Conservation (phyloP, 805 yeast genomes). For the Spathaspora sp. region DNA sequence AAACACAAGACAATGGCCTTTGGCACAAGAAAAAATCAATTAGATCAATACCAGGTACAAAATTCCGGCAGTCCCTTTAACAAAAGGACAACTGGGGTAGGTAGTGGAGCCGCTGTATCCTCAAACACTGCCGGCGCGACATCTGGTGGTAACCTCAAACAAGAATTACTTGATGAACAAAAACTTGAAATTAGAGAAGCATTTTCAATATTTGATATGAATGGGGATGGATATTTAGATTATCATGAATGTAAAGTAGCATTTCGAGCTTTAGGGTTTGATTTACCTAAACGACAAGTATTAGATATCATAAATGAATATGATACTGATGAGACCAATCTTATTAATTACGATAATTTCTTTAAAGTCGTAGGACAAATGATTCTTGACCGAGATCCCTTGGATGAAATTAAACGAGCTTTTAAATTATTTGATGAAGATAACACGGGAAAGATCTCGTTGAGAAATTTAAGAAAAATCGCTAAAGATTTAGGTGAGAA, state of each 20-base stretch:
- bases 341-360: conserved; percentile 79
- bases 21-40: background rate
- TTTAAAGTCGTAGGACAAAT: conserved; percentile 73
- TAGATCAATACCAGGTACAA: background rate
- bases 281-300: conserved; percentile 70
- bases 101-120: background rate
- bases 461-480: conserved; percentile 80
- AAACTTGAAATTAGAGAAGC: conserved; percentile 91
- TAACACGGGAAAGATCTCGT: conserved; percentile 76
- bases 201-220: conserved; percentile 86
- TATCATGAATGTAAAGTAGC: conserved; percentile 95
- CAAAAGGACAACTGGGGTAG: conserved; percentile 1
- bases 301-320: conserved; percentile 75
- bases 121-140: background rate
- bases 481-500: conserved; percentile 93
- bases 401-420: conserved; percentile 88
- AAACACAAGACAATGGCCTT: background rate
- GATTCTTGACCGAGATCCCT: conserved; percentile 85
- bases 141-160: conserved; percentile 28
- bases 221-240: conserved; percentile 84
- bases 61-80: background rate
- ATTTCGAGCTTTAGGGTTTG: conserved; percentile 89
- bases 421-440: conserved; percentile 88
- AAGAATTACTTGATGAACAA: conserved; percentile 78
- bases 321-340: conserved; percentile 68